A percentile compares a stretch with the other conserved stretches of the same genome.
These are phyloP conservation scores for Xylariomycetidae sp. DNA, from an alignment of 2,329 filamentous ascomycete genomes.

Conservation along the genomic window DNA sequence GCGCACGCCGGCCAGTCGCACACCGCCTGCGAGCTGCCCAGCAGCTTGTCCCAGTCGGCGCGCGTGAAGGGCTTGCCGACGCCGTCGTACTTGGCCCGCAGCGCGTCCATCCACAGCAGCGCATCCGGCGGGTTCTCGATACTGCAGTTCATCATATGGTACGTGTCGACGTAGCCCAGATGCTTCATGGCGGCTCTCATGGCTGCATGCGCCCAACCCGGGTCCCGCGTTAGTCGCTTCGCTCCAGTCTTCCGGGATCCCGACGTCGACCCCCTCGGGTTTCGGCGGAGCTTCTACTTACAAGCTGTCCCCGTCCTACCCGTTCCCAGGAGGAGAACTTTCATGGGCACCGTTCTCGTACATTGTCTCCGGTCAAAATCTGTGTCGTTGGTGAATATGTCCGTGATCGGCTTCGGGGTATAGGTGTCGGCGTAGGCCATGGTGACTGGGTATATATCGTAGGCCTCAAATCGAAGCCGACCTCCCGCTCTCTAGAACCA, in stretches of 20 bases:
- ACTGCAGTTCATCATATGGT: conserved; percentile 69
- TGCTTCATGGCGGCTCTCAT: conserved; percentile 61
- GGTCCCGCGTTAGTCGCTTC: neutral
- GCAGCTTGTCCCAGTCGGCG: conserved; percentile 64
- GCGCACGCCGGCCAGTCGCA: conserved; percentile 65
- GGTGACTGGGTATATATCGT: no score
- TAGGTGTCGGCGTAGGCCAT: conserved; percentile 28
- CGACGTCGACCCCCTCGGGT: neutral
- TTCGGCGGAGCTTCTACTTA: conserved; percentile 34
- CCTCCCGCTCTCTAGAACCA: no score
- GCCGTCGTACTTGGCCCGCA: conserved; percentile 53
- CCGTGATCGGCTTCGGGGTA: conserved; percentile 43
- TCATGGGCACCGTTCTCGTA: conserved; percentile 65
- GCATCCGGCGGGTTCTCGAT: conserved; percentile 65
- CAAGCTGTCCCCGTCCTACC: conserved; percentile 68
- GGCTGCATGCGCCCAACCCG: conserved; percentile 38
- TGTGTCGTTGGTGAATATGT: conserved; percentile 61
- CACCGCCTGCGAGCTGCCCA: conserved; percentile 62
- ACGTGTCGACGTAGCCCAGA: conserved; percentile 63
- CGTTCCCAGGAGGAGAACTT: conserved; percentile 64
- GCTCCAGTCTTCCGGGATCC: neutral
- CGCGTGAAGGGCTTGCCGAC: conserved; percentile 56
- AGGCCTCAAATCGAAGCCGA: no score
- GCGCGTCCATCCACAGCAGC: conserved; percentile 66
- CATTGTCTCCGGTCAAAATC: conserved; percentile 64